Evolutionary conservation across 2,329 filamentous ascomycete species (phyloP), one percentile per base, ranked within the genome.

Genomic region (Beauveria varroae): DNA sequence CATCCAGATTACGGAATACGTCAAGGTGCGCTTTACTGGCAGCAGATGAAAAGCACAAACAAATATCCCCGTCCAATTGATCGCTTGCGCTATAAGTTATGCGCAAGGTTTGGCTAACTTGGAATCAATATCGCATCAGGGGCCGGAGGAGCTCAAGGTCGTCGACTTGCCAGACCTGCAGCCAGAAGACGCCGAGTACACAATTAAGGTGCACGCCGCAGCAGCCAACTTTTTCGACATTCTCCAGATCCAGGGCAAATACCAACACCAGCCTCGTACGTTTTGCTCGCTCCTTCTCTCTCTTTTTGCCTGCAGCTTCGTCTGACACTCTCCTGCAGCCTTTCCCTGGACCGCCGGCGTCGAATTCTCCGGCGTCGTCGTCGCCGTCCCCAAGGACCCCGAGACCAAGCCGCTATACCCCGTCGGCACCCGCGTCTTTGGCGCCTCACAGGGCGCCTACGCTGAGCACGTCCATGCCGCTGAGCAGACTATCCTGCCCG

Each of bases 211-310:
- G 69, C 90, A 91, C 75, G 91, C 93, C 52, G 84, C 89, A 0
- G 93, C 91, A 22, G 90, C 91, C 69, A 98, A 98, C 78, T 98
- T 98, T 83, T 98, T 97, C 79, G 93, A 98, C 73, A 89, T 96
- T 62, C 85, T 98, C 60, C 93, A 98, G 72, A 91, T 97, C 70
- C 88, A 91, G 70, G 93, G 93, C 61, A 96, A 96, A 83, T 98
- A 98, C 76, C 93, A 98, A 72, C 83, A 91, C 72, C 93, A 97
- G 69, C 92, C 92, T 0, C 86, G 81, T 84, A 73, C 34, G 77
- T 64, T 37, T 16, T 16, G 34, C 34, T 14, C 3, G 18, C 41
- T 55, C 34, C 26, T 22, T 22, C 24, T 16, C 30, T 34, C 8
- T 28, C 10, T 2, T 10, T 5, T 51, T 9, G 44, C 20, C 44